Percentiles rank a stretch among this genome's conserved stretches.
These are phyloP conservation scores for Candida pseudofarinosa DNA, from an alignment of 805 yeast species.

Conservation along the genomic window DNA sequence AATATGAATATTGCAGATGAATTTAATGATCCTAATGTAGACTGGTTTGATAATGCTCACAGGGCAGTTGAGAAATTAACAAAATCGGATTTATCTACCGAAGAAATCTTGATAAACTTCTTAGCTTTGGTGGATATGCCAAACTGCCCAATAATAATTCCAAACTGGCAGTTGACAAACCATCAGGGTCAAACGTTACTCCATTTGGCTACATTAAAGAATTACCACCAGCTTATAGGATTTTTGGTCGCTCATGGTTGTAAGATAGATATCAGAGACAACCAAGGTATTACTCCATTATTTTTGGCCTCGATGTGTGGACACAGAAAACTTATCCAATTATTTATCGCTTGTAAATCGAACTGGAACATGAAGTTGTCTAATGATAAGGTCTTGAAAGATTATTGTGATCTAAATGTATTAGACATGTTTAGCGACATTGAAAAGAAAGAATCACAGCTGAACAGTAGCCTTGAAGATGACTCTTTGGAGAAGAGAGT, in stretches of 20 bases:
- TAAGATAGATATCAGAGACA: slow-evolving; percentile 68
- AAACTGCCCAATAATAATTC: slow-evolving; percentile 55
- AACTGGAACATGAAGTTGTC: slow-evolving; percentile 48
- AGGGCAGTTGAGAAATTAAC: slow-evolving; percentile 46
- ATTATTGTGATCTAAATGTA: slow-evolving; percentile 43
- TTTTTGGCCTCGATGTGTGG: slow-evolving; percentile 83
- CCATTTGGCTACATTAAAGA: slow-evolving; percentile 79
- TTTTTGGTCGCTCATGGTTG: slow-evolving; percentile 65
- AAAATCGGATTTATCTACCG: slow-evolving; percentile 42
- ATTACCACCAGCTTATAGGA: slow-evolving; percentile 57
- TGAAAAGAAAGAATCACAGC: slow-evolving; percentile 6
- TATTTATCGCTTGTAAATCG: slow-evolving; percentile 63
- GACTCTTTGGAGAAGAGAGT: slow-evolving; percentile 11
- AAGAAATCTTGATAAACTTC: slow-evolving; percentile 47
- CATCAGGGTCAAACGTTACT: slow-evolving; percentile 81
- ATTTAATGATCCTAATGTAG: slow-evolving; percentile 16
- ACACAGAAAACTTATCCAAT: slow-evolving; percentile 57
- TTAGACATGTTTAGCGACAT: slow-evolving; percentile 32
- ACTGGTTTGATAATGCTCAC: slow-evolving; percentile 54
- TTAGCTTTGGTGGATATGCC: slow-evolving; percentile 59
- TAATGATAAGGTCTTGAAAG: slow-evolving; percentile 42
- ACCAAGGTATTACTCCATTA: slow-evolving; percentile 80
- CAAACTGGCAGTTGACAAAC: slow-evolving; percentile 81
- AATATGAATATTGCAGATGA: slow-evolving; percentile 11
- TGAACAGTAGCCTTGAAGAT: slow-evolving; percentile 6